Percentiles rank a stretch among this genome's conserved stretches.
These are phyloP conservation scores for Cordyceps cicadae DNA, from an alignment of 2,329 filamentous ascomycete species.

Conservation along the genomic window DNA sequence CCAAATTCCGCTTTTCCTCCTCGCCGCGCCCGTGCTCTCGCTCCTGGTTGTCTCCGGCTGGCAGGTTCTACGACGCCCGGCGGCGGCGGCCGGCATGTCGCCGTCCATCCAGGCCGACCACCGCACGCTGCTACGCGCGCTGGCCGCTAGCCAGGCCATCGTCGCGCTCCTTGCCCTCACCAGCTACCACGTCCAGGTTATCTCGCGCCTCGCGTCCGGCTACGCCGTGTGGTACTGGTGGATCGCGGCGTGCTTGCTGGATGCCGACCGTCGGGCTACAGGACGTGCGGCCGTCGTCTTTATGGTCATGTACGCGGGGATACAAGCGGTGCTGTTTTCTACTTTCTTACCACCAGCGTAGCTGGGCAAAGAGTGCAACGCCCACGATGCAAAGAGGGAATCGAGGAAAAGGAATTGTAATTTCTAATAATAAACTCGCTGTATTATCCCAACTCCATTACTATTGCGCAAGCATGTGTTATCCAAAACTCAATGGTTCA, in stretches of 20 bases:
- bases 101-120: constrained; percentile 12
- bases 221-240: constrained; percentile 88
- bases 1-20: constrained; percentile 79
- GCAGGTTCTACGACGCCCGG: constrained; percentile 26
- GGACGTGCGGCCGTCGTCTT: constrained; percentile 46
- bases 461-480: background rate
- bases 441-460: background rate
- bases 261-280: constrained; percentile 24
- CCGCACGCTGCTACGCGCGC: constrained; percentile 36
- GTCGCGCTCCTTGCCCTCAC: constrained; percentile 65
- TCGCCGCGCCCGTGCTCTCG: constrained; percentile 69
- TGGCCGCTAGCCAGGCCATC: constrained; percentile 66
- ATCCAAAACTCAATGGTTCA: background rate
- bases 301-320: constrained; percentile 71
- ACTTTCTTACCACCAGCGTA: constrained; percentile 87
- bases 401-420: constrained; percentile 3
- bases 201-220: constrained; percentile 78
- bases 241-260: constrained; percentile 46
- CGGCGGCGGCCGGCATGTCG: background rate
- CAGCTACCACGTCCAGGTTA: constrained; percentile 88
- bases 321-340: constrained; percentile 79
- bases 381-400: background rate
- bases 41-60: constrained; percentile 52
- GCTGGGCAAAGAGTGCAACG: background rate
- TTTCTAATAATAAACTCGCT: background rate